Conservation (phyloP, 2,329 filamentous ascomycete species). For the Atkinsonella hypoxylon region DNA sequence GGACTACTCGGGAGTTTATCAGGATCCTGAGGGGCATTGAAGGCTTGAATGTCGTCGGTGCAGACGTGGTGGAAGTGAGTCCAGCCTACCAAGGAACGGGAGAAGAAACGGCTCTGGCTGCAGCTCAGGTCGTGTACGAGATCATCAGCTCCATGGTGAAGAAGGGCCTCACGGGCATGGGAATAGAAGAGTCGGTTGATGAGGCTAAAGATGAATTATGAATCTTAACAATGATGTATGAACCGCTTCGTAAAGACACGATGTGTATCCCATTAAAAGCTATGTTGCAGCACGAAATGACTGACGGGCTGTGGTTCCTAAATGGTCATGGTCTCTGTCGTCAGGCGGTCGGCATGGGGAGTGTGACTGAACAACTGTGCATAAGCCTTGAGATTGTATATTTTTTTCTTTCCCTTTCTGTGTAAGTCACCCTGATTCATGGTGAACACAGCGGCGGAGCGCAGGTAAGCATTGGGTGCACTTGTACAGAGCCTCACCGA, state of each 20-base stretch:
- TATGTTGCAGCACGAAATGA: slow-evolving; percentile 25
- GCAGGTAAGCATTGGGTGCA: too few species aligned
- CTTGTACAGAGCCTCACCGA: too few species aligned
- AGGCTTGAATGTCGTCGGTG: slow-evolving; percentile 72
- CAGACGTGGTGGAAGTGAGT: slow-evolving; percentile 76
- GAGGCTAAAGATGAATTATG: slow-evolving; percentile 27
- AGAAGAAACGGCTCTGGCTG: slow-evolving; percentile 73
- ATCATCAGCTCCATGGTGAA: slow-evolving; percentile 68
- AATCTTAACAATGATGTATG: too few species aligned
- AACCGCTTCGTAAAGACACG: slow-evolving; percentile 18
- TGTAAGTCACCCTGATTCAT: too few species aligned
- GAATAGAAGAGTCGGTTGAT: slow-evolving; percentile 15
- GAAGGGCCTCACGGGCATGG: slow-evolving; percentile 28
- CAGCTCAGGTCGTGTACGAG: slow-evolving; percentile 75
- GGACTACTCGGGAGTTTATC: slow-evolving; percentile 82
- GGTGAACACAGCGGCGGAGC: too few species aligned
- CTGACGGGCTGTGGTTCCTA: slow-evolving; percentile 24
- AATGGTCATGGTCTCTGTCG: slow-evolving; percentile 27
- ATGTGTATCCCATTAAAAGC: slow-evolving; percentile 21
- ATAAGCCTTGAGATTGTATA: neutral
- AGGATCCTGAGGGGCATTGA: slow-evolving; percentile 73
- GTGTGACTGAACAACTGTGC: neutral
- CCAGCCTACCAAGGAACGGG: slow-evolving; percentile 72
- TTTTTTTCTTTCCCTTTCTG: too few species aligned
- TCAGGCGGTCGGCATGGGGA: slow-evolving; percentile 21